These are phyloP conservation scores for Fragilaria radians DNA, from an alignment of 108 stramenopile species.

Conservation along the genomic window DNA sequence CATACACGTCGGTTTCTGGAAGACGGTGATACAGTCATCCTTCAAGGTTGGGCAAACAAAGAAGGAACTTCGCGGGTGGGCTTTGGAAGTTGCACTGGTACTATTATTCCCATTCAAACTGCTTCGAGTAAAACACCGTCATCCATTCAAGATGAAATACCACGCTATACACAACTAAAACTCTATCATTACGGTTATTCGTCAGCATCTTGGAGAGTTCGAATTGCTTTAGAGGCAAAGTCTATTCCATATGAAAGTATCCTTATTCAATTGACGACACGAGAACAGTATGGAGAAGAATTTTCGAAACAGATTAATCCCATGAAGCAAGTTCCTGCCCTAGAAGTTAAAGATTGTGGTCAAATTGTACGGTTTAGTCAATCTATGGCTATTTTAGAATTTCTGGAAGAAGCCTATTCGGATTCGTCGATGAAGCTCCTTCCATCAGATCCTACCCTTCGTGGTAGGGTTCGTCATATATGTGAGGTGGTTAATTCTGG, in stretches of 20 bases:
- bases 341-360: slow-evolving; percentile 47
- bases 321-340: slow-evolving; percentile 53
- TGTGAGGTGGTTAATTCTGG: slow-evolving; percentile 63
- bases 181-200: slow-evolving; percentile 62
- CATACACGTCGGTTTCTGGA: slow-evolving; percentile 69
- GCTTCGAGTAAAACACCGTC: neutral
- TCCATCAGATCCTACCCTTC: slow-evolving; percentile 34
- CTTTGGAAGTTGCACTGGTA: slow-evolving; percentile 45
- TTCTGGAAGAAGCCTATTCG: slow-evolving; percentile 58
- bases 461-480: slow-evolving; percentile 47
- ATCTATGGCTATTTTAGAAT: slow-evolving; percentile 71
- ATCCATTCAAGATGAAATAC: neutral
- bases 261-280: slow-evolving; percentile 31
- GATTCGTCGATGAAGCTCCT: slow-evolving; percentile 17
- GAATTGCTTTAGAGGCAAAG: slow-evolving; percentile 67
- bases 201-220: slow-evolving; percentile 63
- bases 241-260: slow-evolving; percentile 44
- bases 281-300: slow-evolving; percentile 26
- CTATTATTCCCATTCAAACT: slow-evolving; percentile 53
- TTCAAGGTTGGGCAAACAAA: slow-evolving; percentile 67
- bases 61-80: slow-evolving; percentile 41
- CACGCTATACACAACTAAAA: slow-evolving; percentile 48
- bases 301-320: slow-evolving; percentile 43
- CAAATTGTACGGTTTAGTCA: slow-evolving; percentile 32
- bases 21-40: slow-evolving; percentile 83